Base-by-base conservation (phyloP, 2,329 filamentous ascomycete genomes). In the Colletotrichum somersetense region DNA sequence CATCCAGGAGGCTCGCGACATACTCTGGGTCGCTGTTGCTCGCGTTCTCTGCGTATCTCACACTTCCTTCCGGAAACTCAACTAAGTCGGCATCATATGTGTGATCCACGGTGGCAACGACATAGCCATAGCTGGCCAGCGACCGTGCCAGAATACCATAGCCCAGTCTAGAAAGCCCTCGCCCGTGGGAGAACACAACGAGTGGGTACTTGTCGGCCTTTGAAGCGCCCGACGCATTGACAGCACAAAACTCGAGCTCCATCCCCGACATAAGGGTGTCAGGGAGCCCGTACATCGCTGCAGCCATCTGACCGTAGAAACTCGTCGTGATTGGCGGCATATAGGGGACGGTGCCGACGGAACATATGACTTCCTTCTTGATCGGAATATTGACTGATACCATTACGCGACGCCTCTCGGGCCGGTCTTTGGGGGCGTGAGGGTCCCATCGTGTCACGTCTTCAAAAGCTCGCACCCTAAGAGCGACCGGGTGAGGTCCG, bases 81-180 rank as follows among this genome's bases (percentile, higher is more conserved):
- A 88, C 81, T 20, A 86, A 77, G 1, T 75, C 61, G 0, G 82
- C 79, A 59, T 88, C 86, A 46, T 84, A 83, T 0, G 86, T 81
- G 62, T 88, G 86, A 66, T 89, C 87, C 26, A 89, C 76, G 0
- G 84, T 77, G 23, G 86, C 77, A 2, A 89, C 83, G 1, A 82
- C 79, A 62, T 82, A 84, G 0, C 86, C 86, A 10, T 82, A 78
- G 18, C 83, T 84, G 0, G 85, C 84, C 5, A 89, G 78, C 4
- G 84, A 81, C 4, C 81, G 80, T 1, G 84, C 83, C 63, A 84
- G 79, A 5, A 80, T 81, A 11, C 77, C 80, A 74, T 88, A 85
- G 1, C 84, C 44, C 1, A 85, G 76, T 3, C 86, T 79, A 0
- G 83, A 82, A 4, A 80, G 80, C 1, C 81, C 82, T 23, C 83